Base-by-base conservation (phyloP, 2,329 filamentous ascomycete genomes). In the Fusarium sp. region DNA sequence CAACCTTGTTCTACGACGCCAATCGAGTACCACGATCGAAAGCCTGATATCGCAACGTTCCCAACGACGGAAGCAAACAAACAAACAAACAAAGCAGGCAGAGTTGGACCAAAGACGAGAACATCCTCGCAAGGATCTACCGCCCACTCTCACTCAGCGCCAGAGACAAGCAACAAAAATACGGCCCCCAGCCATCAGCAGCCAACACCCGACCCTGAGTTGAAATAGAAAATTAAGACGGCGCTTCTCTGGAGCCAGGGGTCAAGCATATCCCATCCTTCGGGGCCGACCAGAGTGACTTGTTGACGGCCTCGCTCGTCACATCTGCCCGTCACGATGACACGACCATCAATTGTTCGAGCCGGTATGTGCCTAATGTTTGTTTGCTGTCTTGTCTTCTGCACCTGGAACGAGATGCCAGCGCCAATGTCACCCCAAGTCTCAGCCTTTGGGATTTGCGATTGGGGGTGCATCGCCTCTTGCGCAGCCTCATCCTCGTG, bases 321-420 rank as follows among this genome's bases (percentile, higher is more conserved):
- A 49, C 63, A 49, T 60, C 52, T 49, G 41, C 31, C 60, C 23
- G 49, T 46, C 81, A 84, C 74, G 75, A 89, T 89, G 86, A 86
- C 86, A 76, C 85, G 86, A 80, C 86, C 86, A 75, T 83, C 84
- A 72, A 87, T 89, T 73, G 83, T 89, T 80, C 85, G 86, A 77
- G 86, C 86, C 77, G 86, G 86, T 89, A 86, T 74, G 86, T 87
- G 43, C 59, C 42, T 52, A 41, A 39, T 63, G 28, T 46, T 56
- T 46, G 24, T 43, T 57, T 61, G 48, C 52, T 63, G 29, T 47
- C 44, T 28, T 61, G 31, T 20, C 41, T 44, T 64, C 69, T 68
- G 38, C 37, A 52, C 53, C 43, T 57, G 37, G 63, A 57, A 35
- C 48, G 16, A 42, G 42, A 35, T 31, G 16, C 38, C 57, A 20